Evolutionary conservation across 192 early-diverging fungal species (phyloP).

Genomic region (Coemansia sp.): DNA sequence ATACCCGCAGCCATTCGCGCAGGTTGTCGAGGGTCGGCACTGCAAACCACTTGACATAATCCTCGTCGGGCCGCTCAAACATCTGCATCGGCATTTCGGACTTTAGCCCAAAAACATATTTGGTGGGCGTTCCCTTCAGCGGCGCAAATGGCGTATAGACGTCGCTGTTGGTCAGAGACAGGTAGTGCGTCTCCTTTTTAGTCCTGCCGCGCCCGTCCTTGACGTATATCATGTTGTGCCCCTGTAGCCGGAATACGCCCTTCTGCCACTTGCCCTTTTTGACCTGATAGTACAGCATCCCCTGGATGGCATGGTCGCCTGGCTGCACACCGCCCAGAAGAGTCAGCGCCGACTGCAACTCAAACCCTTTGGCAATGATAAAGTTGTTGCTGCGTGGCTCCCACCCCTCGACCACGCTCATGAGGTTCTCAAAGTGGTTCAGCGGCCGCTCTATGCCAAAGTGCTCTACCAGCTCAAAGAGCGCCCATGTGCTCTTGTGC

Average conservation of each 20-base stretch:
- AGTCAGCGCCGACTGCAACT: slow-evolving; percentile 21
- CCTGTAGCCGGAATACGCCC: slow-evolving; percentile 60
- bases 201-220: slow-evolving; percentile 33
- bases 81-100: slow-evolving; percentile 70
- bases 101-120: slow-evolving; percentile 81
- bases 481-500: slow-evolving; percentile 62
- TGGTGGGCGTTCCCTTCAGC: slow-evolving; percentile 67
- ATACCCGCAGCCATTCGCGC: slow-evolving; percentile 40
- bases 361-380: slow-evolving; percentile 71
- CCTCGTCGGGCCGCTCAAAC: slow-evolving; percentile 80
- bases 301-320: slow-evolving; percentile 52
- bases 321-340: slow-evolving; percentile 27
- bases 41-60: slow-evolving; percentile 64
- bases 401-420: slow-evolving; percentile 80
- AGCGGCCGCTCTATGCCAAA: slow-evolving; percentile 86
- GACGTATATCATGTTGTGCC: slow-evolving; percentile 29
- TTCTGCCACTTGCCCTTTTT: slow-evolving; percentile 87
- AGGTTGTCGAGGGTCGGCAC: slow-evolving; percentile 38
- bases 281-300: slow-evolving; percentile 69
- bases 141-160: slow-evolving; percentile 75
- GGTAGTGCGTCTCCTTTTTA: slow-evolving; percentile 36
- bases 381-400: slow-evolving; percentile 70
- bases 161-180: slow-evolving; percentile 68
- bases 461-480: slow-evolving; percentile 89
- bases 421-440: slow-evolving; percentile 85